These are phyloP conservation scores for Paxillus ammoniavirescens DNA, from an alignment of 768 basidiomycete species.

Conservation along the genomic window DNA sequence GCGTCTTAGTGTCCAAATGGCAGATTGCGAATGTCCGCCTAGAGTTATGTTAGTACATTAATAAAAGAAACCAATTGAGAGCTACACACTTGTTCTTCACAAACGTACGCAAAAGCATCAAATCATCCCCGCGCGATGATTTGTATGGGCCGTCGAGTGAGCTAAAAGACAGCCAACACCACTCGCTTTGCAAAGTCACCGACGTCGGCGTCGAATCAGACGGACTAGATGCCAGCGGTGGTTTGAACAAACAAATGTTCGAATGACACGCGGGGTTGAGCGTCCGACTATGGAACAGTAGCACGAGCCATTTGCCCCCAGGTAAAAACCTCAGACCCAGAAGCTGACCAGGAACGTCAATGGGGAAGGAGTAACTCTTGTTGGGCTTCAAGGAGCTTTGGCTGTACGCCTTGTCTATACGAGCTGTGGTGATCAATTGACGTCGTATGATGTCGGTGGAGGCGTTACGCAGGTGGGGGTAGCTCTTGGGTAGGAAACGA, in stretches of 20 bases:
- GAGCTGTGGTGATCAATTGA: slow-evolving; percentile 22
- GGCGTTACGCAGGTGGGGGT: slow-evolving; percentile 24
- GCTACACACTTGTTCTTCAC: slow-evolving; percentile 23
- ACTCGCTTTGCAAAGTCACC: slow-evolving; percentile 29
- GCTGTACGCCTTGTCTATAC: slow-evolving; percentile 22
- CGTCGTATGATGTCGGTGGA: slow-evolving; percentile 19
- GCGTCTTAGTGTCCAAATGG: slow-evolving; percentile 23
- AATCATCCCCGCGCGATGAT: slow-evolving; percentile 29
- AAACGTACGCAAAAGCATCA: slow-evolving; percentile 27
- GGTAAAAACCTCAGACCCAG: slow-evolving; percentile 31
- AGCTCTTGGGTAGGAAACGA: slow-evolving; percentile 22
- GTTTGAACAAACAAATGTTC: slow-evolving; percentile 28
- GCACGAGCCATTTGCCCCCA: slow-evolving; percentile 28
- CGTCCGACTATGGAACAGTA: slow-evolving; percentile 30
- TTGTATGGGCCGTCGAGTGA: slow-evolving; percentile 28
- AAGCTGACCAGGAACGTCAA: slow-evolving; percentile 30
- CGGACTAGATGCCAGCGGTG: slow-evolving; percentile 5
- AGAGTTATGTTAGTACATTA: not conserved
- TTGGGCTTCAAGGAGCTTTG: slow-evolving; percentile 11
- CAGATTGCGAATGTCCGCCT: slow-evolving; percentile 28
- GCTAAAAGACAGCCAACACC: slow-evolving; percentile 24
- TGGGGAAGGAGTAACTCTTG: slow-evolving; percentile 25
- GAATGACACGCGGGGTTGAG: slow-evolving; percentile 29
- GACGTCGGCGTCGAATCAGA: slow-evolving; percentile 5
- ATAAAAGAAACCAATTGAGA: not conserved